Conservation (phyloP, 176 grass and related monocot species). For the Saccharum officinarum region DNA sequence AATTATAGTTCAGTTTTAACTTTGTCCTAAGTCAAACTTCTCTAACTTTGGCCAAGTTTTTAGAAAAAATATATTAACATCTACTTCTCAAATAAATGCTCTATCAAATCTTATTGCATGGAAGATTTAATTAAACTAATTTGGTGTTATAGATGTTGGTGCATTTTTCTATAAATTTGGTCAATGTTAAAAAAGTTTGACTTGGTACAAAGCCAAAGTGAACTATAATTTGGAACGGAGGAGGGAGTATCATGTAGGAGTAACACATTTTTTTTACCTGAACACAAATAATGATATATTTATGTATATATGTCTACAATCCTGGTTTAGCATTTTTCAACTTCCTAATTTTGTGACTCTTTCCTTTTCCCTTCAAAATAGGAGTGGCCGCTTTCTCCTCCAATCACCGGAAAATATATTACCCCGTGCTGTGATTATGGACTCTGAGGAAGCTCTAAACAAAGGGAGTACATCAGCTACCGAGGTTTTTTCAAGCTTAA, state of each 20-base stretch:
- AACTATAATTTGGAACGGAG: not conserved
- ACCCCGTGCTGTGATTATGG: conserved; percentile 45
- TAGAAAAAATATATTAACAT: not conserved
- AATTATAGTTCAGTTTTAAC: not conserved
- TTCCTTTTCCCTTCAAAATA: conserved; percentile 39
- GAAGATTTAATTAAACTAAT: not conserved
- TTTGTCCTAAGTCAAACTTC: not conserved
- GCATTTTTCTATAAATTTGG: not conserved
- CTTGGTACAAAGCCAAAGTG: not conserved
- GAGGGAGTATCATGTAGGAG: not conserved
- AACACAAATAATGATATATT: conserved; percentile 16
- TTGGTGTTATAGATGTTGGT: not conserved
- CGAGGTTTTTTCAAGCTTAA: conserved; percentile 78
- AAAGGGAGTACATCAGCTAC: conserved; percentile 57
- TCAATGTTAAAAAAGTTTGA: not conserved
- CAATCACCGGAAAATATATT: conserved; percentile 89
- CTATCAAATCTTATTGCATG: not conserved
- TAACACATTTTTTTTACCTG: not conserved
- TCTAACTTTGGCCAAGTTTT: not conserved
- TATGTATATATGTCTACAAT: conserved; percentile 10
- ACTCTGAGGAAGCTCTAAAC: conserved; percentile 80
- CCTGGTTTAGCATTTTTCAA: conserved; percentile 2
- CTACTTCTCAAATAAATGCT: not conserved
- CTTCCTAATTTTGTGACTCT: conserved; percentile 23
- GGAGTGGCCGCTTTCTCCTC: conserved; percentile 78